phyloP scores from a whole-genome alignment of 371 early-diverging fungal genomes.

The Mortierella polycephala region DNA sequence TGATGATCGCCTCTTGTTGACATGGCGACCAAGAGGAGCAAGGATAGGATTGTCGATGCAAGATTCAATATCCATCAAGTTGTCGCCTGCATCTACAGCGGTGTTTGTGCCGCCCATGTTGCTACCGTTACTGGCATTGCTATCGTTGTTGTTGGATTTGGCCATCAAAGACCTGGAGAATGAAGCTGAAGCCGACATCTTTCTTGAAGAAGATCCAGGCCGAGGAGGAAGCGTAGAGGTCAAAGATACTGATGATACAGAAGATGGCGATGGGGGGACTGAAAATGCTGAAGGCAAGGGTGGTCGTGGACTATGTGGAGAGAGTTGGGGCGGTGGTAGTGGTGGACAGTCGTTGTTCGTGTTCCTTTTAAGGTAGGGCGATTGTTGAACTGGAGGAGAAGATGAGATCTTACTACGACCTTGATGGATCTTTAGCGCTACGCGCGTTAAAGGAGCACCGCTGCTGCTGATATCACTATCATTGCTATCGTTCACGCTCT shows the following conservation, averaged over 20 bases:
- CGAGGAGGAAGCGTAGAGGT: background rate
- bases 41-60: conserved; percentile 69
- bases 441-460: background rate
- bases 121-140: background rate
- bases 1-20: conserved; percentile 32
- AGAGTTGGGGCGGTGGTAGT: background rate
- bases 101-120: background rate
- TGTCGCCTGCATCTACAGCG: conserved; percentile 7
- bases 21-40: conserved; percentile 68
- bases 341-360: background rate
- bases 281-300: background rate
- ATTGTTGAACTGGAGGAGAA: background rate
- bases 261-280: background rate
- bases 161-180: conserved; percentile 13
- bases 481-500: background rate
- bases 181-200: conserved; percentile 3
- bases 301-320: background rate
- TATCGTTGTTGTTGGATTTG: conserved; percentile 1
- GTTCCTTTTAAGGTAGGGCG: background rate
- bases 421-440: conserved; percentile 2
- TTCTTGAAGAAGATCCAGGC: conserved; percentile 4
- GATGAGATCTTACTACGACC: conserved; percentile 1
- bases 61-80: conserved; percentile 66
- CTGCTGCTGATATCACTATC: background rate
- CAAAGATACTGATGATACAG: background rate